Evolutionary conservation across 78 protist species (phyloP), one percentile per base, ranked within the genome.

Genomic region (Dictyostelium citrinum): DNA sequence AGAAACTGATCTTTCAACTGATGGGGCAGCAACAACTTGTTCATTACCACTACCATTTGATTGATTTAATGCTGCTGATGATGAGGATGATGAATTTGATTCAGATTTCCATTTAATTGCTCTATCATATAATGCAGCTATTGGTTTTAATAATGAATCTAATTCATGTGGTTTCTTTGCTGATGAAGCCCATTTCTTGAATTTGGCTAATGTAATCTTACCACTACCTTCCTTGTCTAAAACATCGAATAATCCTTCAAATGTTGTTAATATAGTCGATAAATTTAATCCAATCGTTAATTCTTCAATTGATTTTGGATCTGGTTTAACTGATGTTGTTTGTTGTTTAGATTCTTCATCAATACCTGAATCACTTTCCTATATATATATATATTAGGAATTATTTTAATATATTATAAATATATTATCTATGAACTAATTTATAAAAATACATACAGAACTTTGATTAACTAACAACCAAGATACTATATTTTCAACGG

Each of bases 141-240:
- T 78, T 17, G 93, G 93, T 49, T 88, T 76, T 33, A 88, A 79
- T 11, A 88, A 27, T 27, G 84, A 64, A 46, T 88, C 93, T 24
- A 88, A 68, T 68, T 88, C 93, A 11, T 43, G 49, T 49, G 93
- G 93, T 88, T 81, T 76, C 49, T 88, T 88, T 17, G 93, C 46
- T 7, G 77, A 16, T 16, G 43, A 22, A 29, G 93, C 79, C 93
- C 93, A 88, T 49, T 88, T 88, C 24, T 78, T 88, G 43, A 88
- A 88, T 78, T 88, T 83, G 20, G 81, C 71, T 35, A 46, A 16
- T 31, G 58, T 61, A 31, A 88, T 88, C n/a, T 78, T 78, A 5
- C 85, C 84, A 27, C 74, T 39, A 10, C 43, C 51, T 22, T 88
- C 93, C 16, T 88, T 88, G 33, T 78, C 84, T 11, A 78, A 43